Base-by-base conservation (phyloP, 2,329 filamentous ascomycete species). In the Dothideomycetes sp. region DNA sequence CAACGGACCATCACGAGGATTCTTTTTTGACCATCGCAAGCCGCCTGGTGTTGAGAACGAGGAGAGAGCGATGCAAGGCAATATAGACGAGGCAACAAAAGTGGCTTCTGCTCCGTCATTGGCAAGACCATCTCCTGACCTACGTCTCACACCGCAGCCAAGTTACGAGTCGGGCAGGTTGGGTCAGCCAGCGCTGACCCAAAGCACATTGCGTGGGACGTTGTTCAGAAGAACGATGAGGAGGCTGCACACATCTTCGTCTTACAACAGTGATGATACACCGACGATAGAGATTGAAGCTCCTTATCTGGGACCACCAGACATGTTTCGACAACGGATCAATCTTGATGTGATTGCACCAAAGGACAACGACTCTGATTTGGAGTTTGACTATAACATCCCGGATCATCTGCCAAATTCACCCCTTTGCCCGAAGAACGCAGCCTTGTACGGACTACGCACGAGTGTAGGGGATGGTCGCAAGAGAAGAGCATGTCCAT, bases 361-460 rank as follows among this genome's bases (percentile, higher is more conserved):
- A 3, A 31, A 41, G 3, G 43, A 38, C 12, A 37, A 43, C 8
- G 33, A 40, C 12, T n/a, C n/a, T n/a, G 31, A 39, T 5, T 4
- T 37, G n/a, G 48, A 51, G 11, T 54, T 61, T 43, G 57, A 60
- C 18, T 42, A 59, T 7, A 54, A 61, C 34, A 50, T 64, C 8
- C 64, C 64, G 2, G 64, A 68, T 40, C 64, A 68, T 47, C 45
- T 66, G 8, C 59, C 59, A 11, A 59, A 42, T 34, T 65, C 62
- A 37, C 63, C 62, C 4, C 48, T 66, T 4, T 67, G 64, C 43
- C 64, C 64, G 12, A 27, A 27, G 22, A 27, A 27, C 22, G 22
- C 22, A 27, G 12, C 22, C 3, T 47, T 59, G 19, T 56, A 57
- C 42, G 22, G 22, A 49, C 56, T 7, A 56, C 52, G 40, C 55